A percentile compares a stretch with the other conserved stretches of the same genome.
phyloP scores from a whole-genome alignment of 441 rosid species.

The Adansonia madagascariensis region DNA sequence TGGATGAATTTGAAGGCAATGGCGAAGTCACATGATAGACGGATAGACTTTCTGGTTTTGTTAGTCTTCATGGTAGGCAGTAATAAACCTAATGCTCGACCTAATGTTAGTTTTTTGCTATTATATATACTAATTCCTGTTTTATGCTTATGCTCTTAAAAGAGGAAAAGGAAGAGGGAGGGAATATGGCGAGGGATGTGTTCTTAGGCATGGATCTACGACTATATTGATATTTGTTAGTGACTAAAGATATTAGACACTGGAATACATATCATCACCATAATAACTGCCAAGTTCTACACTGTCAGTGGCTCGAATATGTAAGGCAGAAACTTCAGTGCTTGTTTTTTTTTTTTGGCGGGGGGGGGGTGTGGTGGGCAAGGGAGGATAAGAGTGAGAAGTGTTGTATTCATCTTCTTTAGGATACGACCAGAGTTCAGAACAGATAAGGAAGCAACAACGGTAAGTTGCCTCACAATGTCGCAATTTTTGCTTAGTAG shows the following conservation, averaged over 20 bases:
- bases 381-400: too few relatives aligned
- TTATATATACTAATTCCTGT: neutral
- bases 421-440: too few relatives aligned
- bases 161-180: neutral
- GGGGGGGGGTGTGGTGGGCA: too few relatives aligned
- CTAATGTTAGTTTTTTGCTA: neutral
- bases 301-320: too few relatives aligned
- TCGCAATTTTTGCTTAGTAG: too few relatives aligned
- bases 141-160: neutral
- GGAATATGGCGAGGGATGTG: neutral
- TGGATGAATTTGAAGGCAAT: neutral
- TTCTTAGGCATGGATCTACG: neutral
- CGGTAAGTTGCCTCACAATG: too few relatives aligned
- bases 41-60: neutral
- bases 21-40: neutral
- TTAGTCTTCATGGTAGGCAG: neutral
- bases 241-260: neutral
- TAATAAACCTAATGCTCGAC: neutral
- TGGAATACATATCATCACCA: too few relatives aligned
- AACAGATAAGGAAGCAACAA: too few relatives aligned
- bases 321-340: too few relatives aligned
- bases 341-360: too few relatives aligned
- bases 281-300: too few relatives aligned
- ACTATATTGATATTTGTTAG: neutral
- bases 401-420: too few relatives aligned